Conservation (phyloP, 2,329 filamentous ascomycete species). For the Colletotrichum noveboracense region DNA sequence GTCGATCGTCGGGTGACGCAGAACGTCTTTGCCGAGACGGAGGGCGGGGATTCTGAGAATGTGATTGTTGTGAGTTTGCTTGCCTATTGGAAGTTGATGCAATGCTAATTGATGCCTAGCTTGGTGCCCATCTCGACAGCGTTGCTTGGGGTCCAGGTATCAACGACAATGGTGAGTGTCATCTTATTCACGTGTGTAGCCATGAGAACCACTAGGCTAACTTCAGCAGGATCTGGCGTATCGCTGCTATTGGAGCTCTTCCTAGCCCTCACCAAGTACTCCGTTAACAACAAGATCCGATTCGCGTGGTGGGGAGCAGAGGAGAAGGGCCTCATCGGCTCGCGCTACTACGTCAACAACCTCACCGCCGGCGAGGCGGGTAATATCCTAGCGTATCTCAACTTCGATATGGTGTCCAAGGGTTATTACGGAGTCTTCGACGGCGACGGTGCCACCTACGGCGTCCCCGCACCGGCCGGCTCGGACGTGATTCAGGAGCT, state of each 20-base stretch:
- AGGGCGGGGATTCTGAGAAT: constrained; percentile 45
- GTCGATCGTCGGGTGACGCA: constrained; percentile 44
- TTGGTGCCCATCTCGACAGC: constrained; percentile 49
- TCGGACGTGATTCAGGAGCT: constrained; percentile 37
- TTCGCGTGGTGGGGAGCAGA: constrained; percentile 53
- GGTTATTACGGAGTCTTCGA: constrained; percentile 41
- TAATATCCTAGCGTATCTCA: constrained; percentile 41
- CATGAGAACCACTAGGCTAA: background rate
- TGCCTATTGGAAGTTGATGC: rapidly evolving
- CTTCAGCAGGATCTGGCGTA: constrained; percentile 34
- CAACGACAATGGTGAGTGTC: constrained; percentile 45
- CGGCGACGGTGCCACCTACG: constrained; percentile 38
- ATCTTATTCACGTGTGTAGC: rapidly evolving
- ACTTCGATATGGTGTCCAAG: constrained; percentile 45
- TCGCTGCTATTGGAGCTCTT: constrained; percentile 46
- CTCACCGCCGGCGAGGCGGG: constrained; percentile 34
- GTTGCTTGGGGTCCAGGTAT: constrained; percentile 49
- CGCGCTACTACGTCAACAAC: constrained; percentile 41
- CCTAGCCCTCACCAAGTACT: constrained; percentile 39
- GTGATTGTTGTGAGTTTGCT: constrained; percentile 33
- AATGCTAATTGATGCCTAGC: background rate
- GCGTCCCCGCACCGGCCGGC: constrained; percentile 37
- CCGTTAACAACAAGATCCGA: constrained; percentile 40
- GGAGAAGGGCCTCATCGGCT: constrained; percentile 43
- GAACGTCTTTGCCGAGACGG: constrained; percentile 52